Conservation (phyloP, 106 monocot genomes). For the Allium cepa region DNA sequence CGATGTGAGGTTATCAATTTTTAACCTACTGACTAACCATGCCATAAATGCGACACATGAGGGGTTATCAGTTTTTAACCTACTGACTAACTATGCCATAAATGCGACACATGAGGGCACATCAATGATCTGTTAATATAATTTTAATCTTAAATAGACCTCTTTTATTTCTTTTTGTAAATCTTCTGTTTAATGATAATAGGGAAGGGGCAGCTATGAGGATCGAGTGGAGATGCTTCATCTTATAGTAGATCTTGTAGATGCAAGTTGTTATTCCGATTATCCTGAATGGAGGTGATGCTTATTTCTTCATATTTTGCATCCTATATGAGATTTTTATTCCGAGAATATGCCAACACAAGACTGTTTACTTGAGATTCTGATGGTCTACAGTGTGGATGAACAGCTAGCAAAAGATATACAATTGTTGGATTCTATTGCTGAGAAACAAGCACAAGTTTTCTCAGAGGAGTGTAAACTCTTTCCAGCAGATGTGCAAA, state of each 20-base stretch:
- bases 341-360: too few species aligned
- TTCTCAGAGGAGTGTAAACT: slow-evolving; percentile 96
- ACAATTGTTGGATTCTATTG: slow-evolving; percentile 88
- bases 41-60: too few species aligned
- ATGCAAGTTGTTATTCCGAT: slow-evolving; percentile 87
- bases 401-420: slow-evolving; percentile 92
- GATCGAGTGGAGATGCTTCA: slow-evolving; percentile 92
- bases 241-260: slow-evolving; percentile 89
- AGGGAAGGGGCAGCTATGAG: slow-evolving; percentile 93
- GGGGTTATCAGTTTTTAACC: too few species aligned
- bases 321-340: too few species aligned
- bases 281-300: slow-evolving; percentile 88
- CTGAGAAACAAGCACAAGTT: slow-evolving; percentile 91
- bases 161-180: neutral
- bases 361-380: neutral
- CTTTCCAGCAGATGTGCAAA: slow-evolving; percentile 98
- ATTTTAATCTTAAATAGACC: too few species aligned
- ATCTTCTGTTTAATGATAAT: slow-evolving; percentile 3
- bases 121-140: too few species aligned
- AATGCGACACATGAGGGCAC: too few species aligned
- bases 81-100: too few species aligned
- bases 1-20: too few species aligned
- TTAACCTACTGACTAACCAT: too few species aligned
- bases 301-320: neutral
- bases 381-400: slow-evolving; percentile 60